Base-by-base conservation (phyloP, 2,329 filamentous ascomycete species). In the Microdochium trichocladiopsis region DNA sequence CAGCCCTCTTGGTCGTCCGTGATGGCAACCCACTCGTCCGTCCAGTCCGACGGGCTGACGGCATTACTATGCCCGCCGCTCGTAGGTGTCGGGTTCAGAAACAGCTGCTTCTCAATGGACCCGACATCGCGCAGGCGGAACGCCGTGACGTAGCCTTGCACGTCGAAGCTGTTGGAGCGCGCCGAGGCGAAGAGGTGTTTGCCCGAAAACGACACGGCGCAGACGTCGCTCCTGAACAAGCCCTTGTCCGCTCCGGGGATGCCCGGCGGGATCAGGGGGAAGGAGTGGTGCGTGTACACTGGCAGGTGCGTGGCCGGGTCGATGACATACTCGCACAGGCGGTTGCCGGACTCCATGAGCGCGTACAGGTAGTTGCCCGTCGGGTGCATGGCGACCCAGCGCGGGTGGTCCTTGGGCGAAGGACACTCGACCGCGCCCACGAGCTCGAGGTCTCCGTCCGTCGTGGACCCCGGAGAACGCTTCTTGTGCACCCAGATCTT, bases 51-150 rank as follows among this genome's bases (percentile, higher is more conserved):
- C 1, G 90, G 90, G 53, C 82, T 80, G n/a, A 95, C 88, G 0
- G 90, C 90, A 64, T 95, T 95, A 55, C 87, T 91, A 69, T 95
- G 90, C 0, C 90, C 90, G 47, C 90, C 90, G 64, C 88, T 92
- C 2, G 89, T 95, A 2, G 89, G 88, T 2, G 90, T 95, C 0
- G 90, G 89, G 63, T 90, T 89, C 49, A 95, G 75, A 63, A 83
- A 90, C 49, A 95, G 80, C 74, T 94, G 90, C 45, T 77, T 72
- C 73, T 92, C 86, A 52, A 95, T 86, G 57, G 80, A 80, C 2
- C 90, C 90, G 37, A 75, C 78, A 1, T 81, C 76, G 2, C 77
- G 77, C 48, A 95, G 78, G 61, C 80, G 81, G 71, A 95, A 95
- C 1, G 86, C 90, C 4, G 88, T 83, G 51, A 95, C 85, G 68